A percentile compares a stretch with the other conserved stretches of the same genome.
phyloP scores from a whole-genome alignment of 139 green algal genomes.

The Diplosphaera chodatii region DNA sequence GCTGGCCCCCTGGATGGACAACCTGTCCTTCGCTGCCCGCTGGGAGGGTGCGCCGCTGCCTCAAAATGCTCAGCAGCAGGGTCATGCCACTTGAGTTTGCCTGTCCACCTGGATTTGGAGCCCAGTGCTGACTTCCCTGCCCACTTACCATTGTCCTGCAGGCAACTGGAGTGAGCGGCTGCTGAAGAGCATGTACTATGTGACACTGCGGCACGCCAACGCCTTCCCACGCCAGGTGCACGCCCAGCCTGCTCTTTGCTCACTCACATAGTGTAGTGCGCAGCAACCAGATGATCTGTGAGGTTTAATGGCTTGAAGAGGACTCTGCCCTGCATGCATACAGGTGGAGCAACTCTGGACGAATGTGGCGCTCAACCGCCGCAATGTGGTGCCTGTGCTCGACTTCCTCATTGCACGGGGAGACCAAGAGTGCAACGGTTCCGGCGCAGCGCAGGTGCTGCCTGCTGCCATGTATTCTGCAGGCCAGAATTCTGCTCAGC shows the following conservation, averaged over 20 bases:
- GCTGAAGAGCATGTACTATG: conserved; percentile 80
- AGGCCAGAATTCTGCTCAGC: too few species aligned
- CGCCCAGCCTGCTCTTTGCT: too few species aligned
- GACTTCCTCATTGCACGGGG: conserved; percentile 75
- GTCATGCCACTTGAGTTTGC: too few species aligned
- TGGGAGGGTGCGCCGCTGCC: conserved; percentile 63
- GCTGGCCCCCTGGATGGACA: conserved; percentile 86
- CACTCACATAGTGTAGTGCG: neutral
- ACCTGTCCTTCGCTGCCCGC: conserved; percentile 62
- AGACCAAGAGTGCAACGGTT: conserved; percentile 29
- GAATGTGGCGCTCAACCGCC: conserved; percentile 61
- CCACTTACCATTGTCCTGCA: too few species aligned
- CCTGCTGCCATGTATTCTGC: too few species aligned
- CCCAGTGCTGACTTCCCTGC: too few species aligned
- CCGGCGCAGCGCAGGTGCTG: neutral
- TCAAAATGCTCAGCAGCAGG: too few species aligned
- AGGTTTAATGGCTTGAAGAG: too few species aligned
- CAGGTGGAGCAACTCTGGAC: conserved; percentile 80
- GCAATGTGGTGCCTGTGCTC: conserved; percentile 81
- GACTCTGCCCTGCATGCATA: too few species aligned
- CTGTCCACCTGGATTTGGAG: too few species aligned
- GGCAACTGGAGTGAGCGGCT: conserved; percentile 59
- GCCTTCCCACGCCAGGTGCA: conserved; percentile 33
- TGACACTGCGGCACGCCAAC: conserved; percentile 57
- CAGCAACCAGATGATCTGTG: too few species aligned